Evolutionary conservation across 176 grass and related monocot species (phyloP), one percentile per base, ranked within the genome.

Genomic region (Ampelocalamus luodianensis): DNA sequence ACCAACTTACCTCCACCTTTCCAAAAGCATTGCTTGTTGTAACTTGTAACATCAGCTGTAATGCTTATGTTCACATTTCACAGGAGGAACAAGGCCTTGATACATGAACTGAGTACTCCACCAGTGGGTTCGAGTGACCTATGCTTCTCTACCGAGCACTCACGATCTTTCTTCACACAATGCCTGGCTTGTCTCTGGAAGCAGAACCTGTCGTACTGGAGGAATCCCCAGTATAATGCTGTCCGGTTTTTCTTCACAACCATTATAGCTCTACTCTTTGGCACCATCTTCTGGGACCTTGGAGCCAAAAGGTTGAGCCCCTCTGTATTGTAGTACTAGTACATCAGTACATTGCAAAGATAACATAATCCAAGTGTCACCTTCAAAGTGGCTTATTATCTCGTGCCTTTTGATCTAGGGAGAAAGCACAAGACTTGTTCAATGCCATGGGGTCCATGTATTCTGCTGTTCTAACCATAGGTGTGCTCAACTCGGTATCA

Each of bases 401-500:
- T 34, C 2, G 32, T 34, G 32, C 32, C 32, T 34, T 34, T 34
- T 83, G 14, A 83, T 48, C 3, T 37, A 83, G 81, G 70, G 69
- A 73, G 40, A 61, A 80, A 15, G 6, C 63, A 16, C 78, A 67
- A 38, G 78, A 80, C 32, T 15, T 80, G 62, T 53, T 39, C 45
- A 67, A 80, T 1, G 62, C 62, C 17, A 80, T 80, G 78, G 62
- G 78, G 45, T 67, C 78, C 1, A 79, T 79, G 77, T 79, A 66
- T 13, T 17, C 44, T 29, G 77, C 77, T 15, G 62, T 80, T 23
- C 18, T 68, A 10, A 23, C 11, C 78, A 38, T 80, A 8, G 78
- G 78, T 1, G 29, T 66, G 27, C 29, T 67, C 10, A 80, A 51
- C 1, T 32, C 45, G 1, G 18, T 18, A 10, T 38, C 63, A 38